Base-by-base conservation (phyloP, 805 yeast species). In the Torulaspora microellipsoides region DNA sequence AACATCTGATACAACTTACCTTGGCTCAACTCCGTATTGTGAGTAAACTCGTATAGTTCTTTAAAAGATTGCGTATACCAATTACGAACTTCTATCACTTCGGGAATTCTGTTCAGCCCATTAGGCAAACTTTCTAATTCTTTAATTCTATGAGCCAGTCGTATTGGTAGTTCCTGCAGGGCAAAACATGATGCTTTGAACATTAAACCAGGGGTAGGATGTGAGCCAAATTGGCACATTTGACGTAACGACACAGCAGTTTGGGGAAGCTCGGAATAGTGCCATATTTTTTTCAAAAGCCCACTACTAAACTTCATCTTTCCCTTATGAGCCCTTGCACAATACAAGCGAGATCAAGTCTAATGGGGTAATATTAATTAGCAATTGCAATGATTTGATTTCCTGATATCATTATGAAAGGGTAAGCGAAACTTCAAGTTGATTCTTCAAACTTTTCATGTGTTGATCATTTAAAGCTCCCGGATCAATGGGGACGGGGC, bases 41-140 rank as follows among this genome's bases (percentile, higher is more conserved):
- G 45, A 15, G 52, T 46, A 4, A 89, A 65, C 10, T 72, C 62
- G n/a, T 83, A 78, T 52, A 88, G 73, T 59, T 88, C 91, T 54
- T 87, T 89, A 63, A 89, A 89, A 8, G 91, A 81, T 60, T 87
- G 93, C 1, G 90, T 90, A 61, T 88, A 89, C 96, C 96, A 89
- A 59, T 87, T 79, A 47, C 81, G 76, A 13, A 88, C 96, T 51
- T 80, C 75, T 40, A 76, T 69, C 38, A 90, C 86, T 2, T 88
- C 80, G 1, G 88, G 87, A 79, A 82, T 82, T 27, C 80, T 71
- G 52, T 73, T 75, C 42, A 89, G 71, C 0, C 87, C 89, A 53
- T 80, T 72, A 0, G 96, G 96, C 27, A 93, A 75, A 20, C 77
- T 75, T 33, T 88, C 95, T 46, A 89, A 69, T 56, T 88, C 96